Base-by-base conservation (phyloP, 2,329 filamentous ascomycete genomes). In the Ilyonectria destructans region DNA sequence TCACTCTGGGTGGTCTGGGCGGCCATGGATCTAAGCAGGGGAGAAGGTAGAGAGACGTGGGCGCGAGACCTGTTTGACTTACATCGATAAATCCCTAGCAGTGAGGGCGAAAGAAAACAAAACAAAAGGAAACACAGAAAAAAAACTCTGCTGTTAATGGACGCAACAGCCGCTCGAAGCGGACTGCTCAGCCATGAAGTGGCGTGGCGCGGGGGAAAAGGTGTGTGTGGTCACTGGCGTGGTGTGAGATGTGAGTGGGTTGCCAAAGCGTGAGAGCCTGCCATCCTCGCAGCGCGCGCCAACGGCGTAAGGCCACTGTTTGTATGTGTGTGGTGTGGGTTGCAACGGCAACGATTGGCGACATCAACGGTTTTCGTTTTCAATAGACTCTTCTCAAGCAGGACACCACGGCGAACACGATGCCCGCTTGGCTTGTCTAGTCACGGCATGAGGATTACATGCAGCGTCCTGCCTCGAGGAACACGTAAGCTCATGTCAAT, bases 381-480 rank as follows among this genome's bases (percentile, higher is more conserved):
- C n/a, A 19, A 48, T 58, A 19, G 56, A 31, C 40, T 45, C 26
- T 48, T 46, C 40, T 29, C 43, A 26, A 31, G 56, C 31, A 65
- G 63, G 63, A 56, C 35, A 57, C 63, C 51, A 56, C 15, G 37
- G 57, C 62, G 62, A 59, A 49, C 40, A 65, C 57, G 62, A 65
- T 49, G 57, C 49, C 55, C 45, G 23, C 19, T 56, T 33, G 31
- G 7, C 31, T 40, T 26, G 29, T 21, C 48, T 23, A 48, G 55
- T 48, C 49, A 21, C 31, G 62, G 49, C 48, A 48, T 40, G 62
- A 17, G 26, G 61, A 35, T 65, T 48, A 60, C 62, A 57, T 43
- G 37, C 21, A 37, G 21, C 33, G 17, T n/a, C 21, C 43, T 55
- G 31, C 19, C n/a, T 19, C 21, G 46, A 23, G 23, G 48, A 65